Conservation (phyloP, 2,329 filamentous ascomycete species). For the Calonectria hawksworthii region DNA sequence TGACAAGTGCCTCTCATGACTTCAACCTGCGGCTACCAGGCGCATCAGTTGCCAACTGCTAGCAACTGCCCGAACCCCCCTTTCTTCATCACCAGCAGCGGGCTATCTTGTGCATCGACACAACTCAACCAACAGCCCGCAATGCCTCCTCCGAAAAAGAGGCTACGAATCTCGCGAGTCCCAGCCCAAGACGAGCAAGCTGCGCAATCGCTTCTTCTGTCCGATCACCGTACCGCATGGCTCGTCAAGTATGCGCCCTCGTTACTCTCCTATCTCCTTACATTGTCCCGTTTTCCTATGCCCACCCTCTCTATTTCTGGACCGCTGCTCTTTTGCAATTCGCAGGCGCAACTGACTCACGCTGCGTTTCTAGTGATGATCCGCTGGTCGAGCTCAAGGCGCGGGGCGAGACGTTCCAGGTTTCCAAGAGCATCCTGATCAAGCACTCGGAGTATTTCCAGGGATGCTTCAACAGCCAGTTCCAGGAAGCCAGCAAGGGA, state of each 20-base stretch:
- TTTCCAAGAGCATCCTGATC: slow-evolving; percentile 48
- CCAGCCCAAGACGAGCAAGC: slow-evolving; percentile 33
- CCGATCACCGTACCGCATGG: slow-evolving; percentile 52
- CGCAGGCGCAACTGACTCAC: not conserved
- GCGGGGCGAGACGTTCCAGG: slow-evolving; percentile 47
- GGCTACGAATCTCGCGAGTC: slow-evolving; percentile 32
- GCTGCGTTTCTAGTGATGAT: slow-evolving; percentile 44
- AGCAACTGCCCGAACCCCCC: not conserved
- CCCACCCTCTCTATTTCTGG: not conserved
- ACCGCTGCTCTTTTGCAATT: not conserved
- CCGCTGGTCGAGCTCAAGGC: slow-evolving; percentile 48
- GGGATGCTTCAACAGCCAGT: slow-evolving; percentile 45
- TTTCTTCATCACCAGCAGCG: not conserved
- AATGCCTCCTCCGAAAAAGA: slow-evolving; percentile 47
- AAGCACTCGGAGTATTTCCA: slow-evolving; percentile 53
- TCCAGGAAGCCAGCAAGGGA: slow-evolving; percentile 46
- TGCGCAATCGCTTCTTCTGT: slow-evolving; percentile 44
- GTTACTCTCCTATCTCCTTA: not conserved
- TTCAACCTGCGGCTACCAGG: not conserved
- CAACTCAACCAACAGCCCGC: not conserved
- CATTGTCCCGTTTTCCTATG: slow-evolving; percentile 16
- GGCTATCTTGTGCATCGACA: not conserved
- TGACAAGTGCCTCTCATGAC: not conserved
- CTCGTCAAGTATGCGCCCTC: slow-evolving; percentile 49
- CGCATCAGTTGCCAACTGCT: not conserved